Evolutionary conservation across 345 rosid species (phyloP).

Genomic region (Firmiana major): DNA sequence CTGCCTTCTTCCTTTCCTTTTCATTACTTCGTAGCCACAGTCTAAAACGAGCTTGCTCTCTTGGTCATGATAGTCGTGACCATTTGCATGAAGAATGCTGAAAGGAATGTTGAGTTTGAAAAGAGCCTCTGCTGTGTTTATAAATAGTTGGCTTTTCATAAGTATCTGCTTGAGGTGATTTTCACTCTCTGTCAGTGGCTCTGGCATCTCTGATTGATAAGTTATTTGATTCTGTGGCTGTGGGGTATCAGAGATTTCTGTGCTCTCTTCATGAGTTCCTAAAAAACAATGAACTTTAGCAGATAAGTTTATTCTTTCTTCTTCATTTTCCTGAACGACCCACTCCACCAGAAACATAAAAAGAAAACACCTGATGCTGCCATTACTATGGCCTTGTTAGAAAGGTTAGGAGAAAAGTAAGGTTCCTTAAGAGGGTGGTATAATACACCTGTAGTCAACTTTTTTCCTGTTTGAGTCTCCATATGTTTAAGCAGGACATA

Average conservation of each 20-base stretch:
- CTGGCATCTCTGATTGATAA: slow-evolving; percentile 22
- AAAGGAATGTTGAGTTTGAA: slow-evolving; percentile 68
- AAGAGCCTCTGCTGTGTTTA: slow-evolving; percentile 73
- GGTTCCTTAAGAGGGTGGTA: not conserved
- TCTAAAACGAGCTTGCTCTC: slow-evolving; percentile 59
- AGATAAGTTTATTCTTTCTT: not conserved
- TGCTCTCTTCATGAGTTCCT: slow-evolving; percentile 34
- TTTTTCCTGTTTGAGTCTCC: not conserved
- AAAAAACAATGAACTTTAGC: slow-evolving; percentile 18
- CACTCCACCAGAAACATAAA: not conserved
- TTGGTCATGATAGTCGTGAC: slow-evolving; percentile 30
- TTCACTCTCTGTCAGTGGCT: slow-evolving; percentile 57
- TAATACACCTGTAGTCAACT: not conserved
- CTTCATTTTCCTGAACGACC: not conserved
- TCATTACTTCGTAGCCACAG: slow-evolving; percentile 81
- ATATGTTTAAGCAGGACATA: not conserved
- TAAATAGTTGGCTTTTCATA: slow-evolving; percentile 54
- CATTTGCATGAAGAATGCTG: slow-evolving; percentile 25
- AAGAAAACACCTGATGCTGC: not conserved
- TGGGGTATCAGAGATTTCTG: slow-evolving; percentile 3
- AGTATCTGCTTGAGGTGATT: slow-evolving; percentile 58
- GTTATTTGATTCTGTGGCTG: slow-evolving; percentile 19
- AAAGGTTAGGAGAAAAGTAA: not conserved
- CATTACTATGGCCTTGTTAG: not conserved
- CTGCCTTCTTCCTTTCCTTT: slow-evolving; percentile 65